phyloP scores from a whole-genome alignment of 257 asterid genomes.

The Solanum chmielewskii region DNA sequence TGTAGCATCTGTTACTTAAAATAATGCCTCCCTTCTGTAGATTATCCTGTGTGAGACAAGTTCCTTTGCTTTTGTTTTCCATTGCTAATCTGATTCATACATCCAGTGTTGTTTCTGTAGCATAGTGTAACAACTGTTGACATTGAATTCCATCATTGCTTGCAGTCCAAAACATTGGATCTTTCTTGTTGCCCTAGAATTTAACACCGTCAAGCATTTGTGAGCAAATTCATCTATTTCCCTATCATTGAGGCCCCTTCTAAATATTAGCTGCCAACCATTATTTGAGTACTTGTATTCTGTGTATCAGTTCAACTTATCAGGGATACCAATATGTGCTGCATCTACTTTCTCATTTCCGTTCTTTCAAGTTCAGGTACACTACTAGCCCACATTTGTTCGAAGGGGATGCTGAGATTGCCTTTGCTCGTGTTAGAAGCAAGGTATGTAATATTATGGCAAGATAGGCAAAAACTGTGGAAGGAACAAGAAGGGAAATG shows the following conservation, averaged over 20 bases:
- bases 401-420: slow-evolving; percentile 70
- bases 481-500: not conserved
- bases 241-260: not conserved
- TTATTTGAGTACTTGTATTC: not conserved
- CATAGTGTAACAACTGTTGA: not conserved
- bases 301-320: not conserved
- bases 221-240: not conserved
- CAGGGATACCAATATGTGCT: not conserved
- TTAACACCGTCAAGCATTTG: not conserved
- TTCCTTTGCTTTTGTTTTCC: not conserved
- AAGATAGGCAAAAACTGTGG: not conserved
- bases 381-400: slow-evolving; percentile 99
- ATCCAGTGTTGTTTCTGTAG: not conserved
- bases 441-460: slow-evolving; percentile 36
- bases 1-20: not conserved
- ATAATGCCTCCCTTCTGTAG: not conserved
- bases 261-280: not conserved
- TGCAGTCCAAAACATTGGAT: not conserved
- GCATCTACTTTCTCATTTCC: not conserved
- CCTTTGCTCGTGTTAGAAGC: slow-evolving; percentile 71
- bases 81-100: not conserved
- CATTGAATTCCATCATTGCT: not conserved
- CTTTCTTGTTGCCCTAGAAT: not conserved
- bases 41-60: not conserved
- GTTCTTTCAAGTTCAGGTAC: slow-evolving; percentile 36